These are phyloP conservation scores for Sporothrix variecibatus DNA, from an alignment of 2,329 filamentous ascomycete species.

Conservation along the genomic window DNA sequence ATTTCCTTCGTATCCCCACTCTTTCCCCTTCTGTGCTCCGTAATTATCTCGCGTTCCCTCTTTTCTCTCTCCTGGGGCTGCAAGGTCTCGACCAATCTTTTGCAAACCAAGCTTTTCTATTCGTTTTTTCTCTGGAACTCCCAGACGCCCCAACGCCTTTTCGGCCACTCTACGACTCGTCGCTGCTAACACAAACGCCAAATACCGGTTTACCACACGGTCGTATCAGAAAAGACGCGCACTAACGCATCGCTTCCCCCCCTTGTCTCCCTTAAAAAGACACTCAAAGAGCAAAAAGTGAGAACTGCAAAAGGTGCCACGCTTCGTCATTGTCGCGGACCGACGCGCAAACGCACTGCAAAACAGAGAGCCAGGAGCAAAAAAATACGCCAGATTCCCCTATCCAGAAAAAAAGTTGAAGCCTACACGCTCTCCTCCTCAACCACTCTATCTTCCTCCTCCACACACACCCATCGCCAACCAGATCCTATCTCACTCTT, in stretches of 20 bases:
- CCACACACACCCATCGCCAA: slow-evolving; percentile 2
- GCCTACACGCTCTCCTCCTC: background rate
- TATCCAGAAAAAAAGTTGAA: background rate
- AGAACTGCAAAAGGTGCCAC: background rate
- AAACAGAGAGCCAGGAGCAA: background rate
- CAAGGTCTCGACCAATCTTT: slow-evolving; percentile 26
- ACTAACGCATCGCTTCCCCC: slow-evolving; percentile 16
- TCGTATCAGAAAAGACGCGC: slow-evolving; percentile 16
- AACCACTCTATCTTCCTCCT: background rate
- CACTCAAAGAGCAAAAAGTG: background rate
- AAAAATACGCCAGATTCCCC: background rate
- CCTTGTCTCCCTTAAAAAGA: background rate
- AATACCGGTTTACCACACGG: background rate
- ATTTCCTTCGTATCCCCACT: slow-evolving; percentile 14
- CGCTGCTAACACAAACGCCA: background rate
- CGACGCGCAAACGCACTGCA: slow-evolving; percentile 8
- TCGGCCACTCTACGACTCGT: background rate
- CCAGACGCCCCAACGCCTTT: background rate
- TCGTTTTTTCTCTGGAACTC: background rate
- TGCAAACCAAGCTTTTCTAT: slow-evolving; percentile 25
- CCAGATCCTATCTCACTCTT: slow-evolving; percentile 14
- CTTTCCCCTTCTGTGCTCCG: slow-evolving; percentile 8
- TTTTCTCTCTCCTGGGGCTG: background rate
- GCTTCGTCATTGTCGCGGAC: slow-evolving; percentile 24
- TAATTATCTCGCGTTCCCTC: slow-evolving; percentile 9